Percentiles rank a stretch among this genome's conserved stretches.
phyloP scores from a whole-genome alignment of 371 early-diverging fungal species.

The Mucor lusitanicus region DNA sequence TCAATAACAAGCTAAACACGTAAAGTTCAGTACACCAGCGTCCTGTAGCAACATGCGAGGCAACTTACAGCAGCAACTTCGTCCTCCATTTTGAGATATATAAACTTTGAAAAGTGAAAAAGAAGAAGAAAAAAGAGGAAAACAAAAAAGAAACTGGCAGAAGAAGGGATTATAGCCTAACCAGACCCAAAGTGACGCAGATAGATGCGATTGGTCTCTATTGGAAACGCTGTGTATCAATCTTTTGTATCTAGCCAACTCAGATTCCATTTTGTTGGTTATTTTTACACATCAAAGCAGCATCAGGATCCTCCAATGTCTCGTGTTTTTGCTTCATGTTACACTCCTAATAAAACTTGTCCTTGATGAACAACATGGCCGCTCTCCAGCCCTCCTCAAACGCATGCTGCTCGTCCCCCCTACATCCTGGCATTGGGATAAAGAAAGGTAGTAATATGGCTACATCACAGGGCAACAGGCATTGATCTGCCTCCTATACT shows the following conservation, averaged over 20 bases:
- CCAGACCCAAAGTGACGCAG: slow-evolving; percentile 16
- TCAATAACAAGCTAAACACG: slow-evolving; percentile 80
- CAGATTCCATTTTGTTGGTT: slow-evolving; percentile 4
- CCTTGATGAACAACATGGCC: not conserved
- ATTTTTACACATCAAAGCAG: slow-evolving; percentile 1
- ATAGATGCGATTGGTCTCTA: slow-evolving; percentile 2
- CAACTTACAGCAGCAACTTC: slow-evolving; percentile 86
- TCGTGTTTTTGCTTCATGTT: not conserved
- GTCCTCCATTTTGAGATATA: slow-evolving; percentile 69
- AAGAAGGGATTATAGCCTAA: slow-evolving; percentile 13
- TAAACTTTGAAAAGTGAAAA: slow-evolving; percentile 14
- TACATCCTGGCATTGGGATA: not conserved
- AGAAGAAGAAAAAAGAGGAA: slow-evolving; percentile 27
- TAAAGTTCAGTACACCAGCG: slow-evolving; percentile 59
- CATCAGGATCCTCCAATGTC: not conserved
- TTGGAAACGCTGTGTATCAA: slow-evolving; percentile 1
- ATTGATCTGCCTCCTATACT: not conserved
- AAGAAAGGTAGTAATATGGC: not conserved
- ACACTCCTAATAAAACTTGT: slow-evolving; percentile 3
- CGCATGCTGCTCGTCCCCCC: not conserved
- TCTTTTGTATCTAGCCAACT: not conserved
- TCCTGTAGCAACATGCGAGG: not conserved
- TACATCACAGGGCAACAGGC: not conserved
- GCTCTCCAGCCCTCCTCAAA: not conserved
- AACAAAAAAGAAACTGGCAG: slow-evolving; percentile 3